A percentile compares a stretch with the other conserved stretches of the same genome.
phyloP scores from a whole-genome alignment of 768 basidiomycete genomes.

The Clavaria fumosa region DNA sequence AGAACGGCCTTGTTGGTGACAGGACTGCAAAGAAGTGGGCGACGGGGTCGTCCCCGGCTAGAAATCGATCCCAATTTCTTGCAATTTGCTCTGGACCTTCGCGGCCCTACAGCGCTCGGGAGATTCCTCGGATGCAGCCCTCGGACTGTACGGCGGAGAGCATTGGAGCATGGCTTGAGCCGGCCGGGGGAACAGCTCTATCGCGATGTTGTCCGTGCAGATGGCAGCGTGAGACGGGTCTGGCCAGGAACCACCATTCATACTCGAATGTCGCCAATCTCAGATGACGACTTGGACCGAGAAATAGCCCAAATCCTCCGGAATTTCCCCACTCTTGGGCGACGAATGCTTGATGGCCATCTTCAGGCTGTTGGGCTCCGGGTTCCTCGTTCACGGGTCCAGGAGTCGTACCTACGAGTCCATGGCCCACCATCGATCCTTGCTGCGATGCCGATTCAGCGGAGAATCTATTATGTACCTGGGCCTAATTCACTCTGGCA shows the following conservation, averaged over 20 bases:
- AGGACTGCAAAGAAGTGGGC: constrained; percentile 5
- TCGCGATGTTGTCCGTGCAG: too few species aligned
- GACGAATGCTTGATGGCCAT: constrained; percentile 14
- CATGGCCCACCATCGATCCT: constrained; percentile 14
- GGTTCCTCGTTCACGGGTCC: constrained; percentile 11
- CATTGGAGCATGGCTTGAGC: constrained; percentile 12
- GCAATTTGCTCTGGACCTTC: constrained; percentile 10
- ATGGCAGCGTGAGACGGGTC: too few species aligned
- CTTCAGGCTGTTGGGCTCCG: constrained; percentile 12
- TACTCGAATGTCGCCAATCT: constrained; percentile 10
- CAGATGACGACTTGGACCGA: constrained; percentile 15
- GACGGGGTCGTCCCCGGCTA: constrained; percentile 14
- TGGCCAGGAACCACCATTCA: too few species aligned
- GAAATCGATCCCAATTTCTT: constrained; percentile 17
- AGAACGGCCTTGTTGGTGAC: background rate
- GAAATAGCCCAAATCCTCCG: constrained; percentile 11
- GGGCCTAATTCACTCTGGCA: constrained; percentile 20
- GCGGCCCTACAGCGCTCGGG: constrained; percentile 11
- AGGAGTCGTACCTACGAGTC: constrained; percentile 10
- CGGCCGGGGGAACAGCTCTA: constrained; percentile 12
- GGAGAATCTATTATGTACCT: constrained; percentile 15
- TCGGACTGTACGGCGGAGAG: constrained; percentile 11
- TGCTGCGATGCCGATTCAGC: constrained; percentile 11
- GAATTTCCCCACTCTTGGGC: constrained; percentile 16
- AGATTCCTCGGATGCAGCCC: constrained; percentile 9